Percentiles rank a stretch among this genome's conserved stretches.
phyloP scores from a whole-genome alignment of 2,329 filamentous ascomycete species.

The Dryadomyces quercivorus region DNA sequence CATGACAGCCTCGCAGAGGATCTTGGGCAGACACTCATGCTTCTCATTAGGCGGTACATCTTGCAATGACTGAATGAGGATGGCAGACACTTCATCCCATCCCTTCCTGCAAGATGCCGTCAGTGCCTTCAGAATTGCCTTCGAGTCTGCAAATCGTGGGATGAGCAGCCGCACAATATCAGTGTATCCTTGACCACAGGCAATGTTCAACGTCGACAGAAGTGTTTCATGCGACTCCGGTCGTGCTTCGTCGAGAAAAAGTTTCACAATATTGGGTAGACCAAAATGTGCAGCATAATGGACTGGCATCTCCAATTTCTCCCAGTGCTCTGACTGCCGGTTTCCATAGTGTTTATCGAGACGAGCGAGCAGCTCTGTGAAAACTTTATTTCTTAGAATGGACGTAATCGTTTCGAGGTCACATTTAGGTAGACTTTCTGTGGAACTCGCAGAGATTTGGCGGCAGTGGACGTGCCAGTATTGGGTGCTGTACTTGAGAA shows the following conservation, averaged over 20 bases:
- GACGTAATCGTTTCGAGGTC: not conserved
- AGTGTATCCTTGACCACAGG: not conserved
- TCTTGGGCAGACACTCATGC: not conserved
- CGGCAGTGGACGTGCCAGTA: not conserved
- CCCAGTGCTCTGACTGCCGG: not conserved
- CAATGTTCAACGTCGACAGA: not conserved
- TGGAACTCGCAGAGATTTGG: not conserved
- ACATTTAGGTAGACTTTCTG: not conserved
- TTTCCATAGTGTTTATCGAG: not conserved
- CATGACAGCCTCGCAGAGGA: not conserved
- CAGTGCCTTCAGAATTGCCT: not conserved
- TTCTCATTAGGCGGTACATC: not conserved
- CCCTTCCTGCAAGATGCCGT: not conserved
- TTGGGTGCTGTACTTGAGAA: not conserved
- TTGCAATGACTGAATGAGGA: not conserved
- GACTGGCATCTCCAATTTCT: not conserved
- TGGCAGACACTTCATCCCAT: not conserved
- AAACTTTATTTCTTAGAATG: not conserved
- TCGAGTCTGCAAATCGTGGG: not conserved
- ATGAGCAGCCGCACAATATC: not conserved
- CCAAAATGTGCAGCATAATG: not conserved
- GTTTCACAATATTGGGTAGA: not conserved
- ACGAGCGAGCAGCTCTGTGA: not conserved
- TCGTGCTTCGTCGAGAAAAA: not conserved
- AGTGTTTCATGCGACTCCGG: not conserved